Percentiles rank a stretch among this genome's conserved stretches.
Evolutionary conservation across 495 filamentous ascomycete genomes (phyloP).

Genomic region (Aspergillus wentii): DNA sequence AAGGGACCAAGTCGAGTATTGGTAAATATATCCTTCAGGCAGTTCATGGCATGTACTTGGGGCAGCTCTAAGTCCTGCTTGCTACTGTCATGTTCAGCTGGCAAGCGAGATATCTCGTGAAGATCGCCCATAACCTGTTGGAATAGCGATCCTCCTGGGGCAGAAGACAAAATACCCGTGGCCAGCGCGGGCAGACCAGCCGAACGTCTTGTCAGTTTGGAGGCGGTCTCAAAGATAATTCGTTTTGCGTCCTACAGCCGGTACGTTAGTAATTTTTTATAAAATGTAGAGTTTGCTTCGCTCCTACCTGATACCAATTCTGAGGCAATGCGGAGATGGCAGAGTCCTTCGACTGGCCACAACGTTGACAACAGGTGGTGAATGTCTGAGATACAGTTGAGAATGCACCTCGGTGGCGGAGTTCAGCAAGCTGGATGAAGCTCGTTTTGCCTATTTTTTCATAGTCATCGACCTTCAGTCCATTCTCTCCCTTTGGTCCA

Average conservation of each 20-base stretch:
- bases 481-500: conserved; percentile 24
- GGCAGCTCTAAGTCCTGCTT: conserved; percentile 59
- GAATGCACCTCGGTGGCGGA: conserved; percentile 91
- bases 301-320: conserved; percentile 62
- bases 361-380: conserved; percentile 63
- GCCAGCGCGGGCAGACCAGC: conserved; percentile 87
- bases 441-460: conserved; percentile 59
- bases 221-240: conserved; percentile 64
- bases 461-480: conserved; percentile 33
- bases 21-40: conserved; percentile 79
- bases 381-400: conserved; percentile 90
- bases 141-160: conserved; percentile 39
- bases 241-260: conserved; percentile 47
- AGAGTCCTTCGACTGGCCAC: conserved; percentile 45
- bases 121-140: conserved; percentile 47
- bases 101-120: conserved; percentile 50
- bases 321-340: conserved; percentile 35
- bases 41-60: conserved; percentile 93
- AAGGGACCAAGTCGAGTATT: conserved; percentile 61
- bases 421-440: conserved; percentile 73
- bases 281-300: too few relatives aligned
- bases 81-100: conserved; percentile 39
- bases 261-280: not conserved
- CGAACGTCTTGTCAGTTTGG: conserved; percentile 81
- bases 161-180: conserved; percentile 59